These are phyloP conservation scores for Eutypa lata DNA, from an alignment of 2,329 filamentous ascomycete species.

Conservation along the genomic window DNA sequence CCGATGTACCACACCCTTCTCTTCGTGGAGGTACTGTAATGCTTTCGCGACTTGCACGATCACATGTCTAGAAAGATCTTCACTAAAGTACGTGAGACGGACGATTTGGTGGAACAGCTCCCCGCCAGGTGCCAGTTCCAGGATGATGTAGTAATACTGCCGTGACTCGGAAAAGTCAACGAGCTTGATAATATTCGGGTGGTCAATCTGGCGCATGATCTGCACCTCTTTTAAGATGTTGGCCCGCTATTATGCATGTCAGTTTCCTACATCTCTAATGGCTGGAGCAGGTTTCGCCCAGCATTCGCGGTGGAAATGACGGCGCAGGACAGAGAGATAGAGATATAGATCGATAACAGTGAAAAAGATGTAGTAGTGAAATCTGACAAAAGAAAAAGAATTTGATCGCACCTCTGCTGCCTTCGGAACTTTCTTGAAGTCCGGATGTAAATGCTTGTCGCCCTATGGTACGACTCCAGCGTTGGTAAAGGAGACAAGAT, in stretches of 20 bases:
- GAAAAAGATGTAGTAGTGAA: slow-evolving; percentile 5
- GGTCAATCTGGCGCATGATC: slow-evolving; percentile 96
- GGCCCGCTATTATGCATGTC: slow-evolving; percentile 63
- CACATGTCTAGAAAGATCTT: slow-evolving; percentile 89
- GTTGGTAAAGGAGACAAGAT: slow-evolving; percentile 50
- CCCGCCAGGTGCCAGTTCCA: slow-evolving; percentile 91
- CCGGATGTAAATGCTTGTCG: slow-evolving; percentile 89
- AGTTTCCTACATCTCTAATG: slow-evolving; percentile 16
- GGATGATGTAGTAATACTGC: slow-evolving; percentile 96
- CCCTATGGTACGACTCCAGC: slow-evolving; percentile 59
- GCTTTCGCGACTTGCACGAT: slow-evolving; percentile 95
- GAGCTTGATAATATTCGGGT: slow-evolving; percentile 92
- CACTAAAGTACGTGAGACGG: slow-evolving; percentile 95
- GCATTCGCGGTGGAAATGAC: slow-evolving; percentile 13
- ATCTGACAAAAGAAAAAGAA: slow-evolving; percentile 32
- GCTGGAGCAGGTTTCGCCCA: slow-evolving; percentile 3
- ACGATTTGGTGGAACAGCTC: slow-evolving; percentile 99
- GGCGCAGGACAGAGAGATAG: slow-evolving; percentile 25
- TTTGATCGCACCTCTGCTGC: slow-evolving; percentile 90
- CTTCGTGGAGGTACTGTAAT: slow-evolving; percentile 89
- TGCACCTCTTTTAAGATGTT: slow-evolving; percentile 98
- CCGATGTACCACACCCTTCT: slow-evolving; percentile 95
- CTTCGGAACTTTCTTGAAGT: slow-evolving; percentile 92
- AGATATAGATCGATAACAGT: slow-evolving; percentile 18
- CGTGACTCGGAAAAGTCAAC: slow-evolving; percentile 90